Evolutionary conservation across 2,329 filamentous ascomycete species (phyloP), one percentile per base, ranked within the genome.

Genomic region (Hypomyces rosellus): DNA sequence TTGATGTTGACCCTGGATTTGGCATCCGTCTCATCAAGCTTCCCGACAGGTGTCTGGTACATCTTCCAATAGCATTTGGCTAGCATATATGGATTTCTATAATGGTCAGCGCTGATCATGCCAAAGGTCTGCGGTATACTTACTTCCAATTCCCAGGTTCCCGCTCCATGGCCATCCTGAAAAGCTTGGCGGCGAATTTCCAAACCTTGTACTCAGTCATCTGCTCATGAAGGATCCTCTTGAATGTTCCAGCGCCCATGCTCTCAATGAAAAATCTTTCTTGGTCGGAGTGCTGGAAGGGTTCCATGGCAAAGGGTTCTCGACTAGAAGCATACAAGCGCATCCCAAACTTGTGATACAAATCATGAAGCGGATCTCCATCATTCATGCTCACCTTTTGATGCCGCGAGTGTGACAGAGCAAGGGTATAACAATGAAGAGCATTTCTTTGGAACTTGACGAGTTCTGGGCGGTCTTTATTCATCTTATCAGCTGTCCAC

Each of bases 401-500:
- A 14, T 70, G 65, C 52, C 72, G 72, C 0, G 76, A 82, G 54
- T 82, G 74, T 0, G 80, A 82, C 13, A 83, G 60, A 0, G 79
- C 79, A 37, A 83, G 70, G 0, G 77, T 81, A 59, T 88, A 89
- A 63, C 88, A 92, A 65, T 95, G 89, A 42, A 95, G 91, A 1
- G 89, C 85, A 59, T 82, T 82, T 33, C 89, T 81, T 65, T 96
- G 89, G 54, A 87, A 80, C 46, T 81, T 82, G 20, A 89, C 78
- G 41, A 95, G 69, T 51, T 95, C 89, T 4, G 74, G 71, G 49
- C 86, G 83, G 59, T 86, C 85, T 63, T 87, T 92, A 68, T 95
- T 95, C 69, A 95, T 85, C 67, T 95, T 95, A 58, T 95, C 89
- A 1, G 89, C 88, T 16, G 85, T 87, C 90, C 90, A 95, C 5